phyloP scores from a whole-genome alignment of 169 alveolate species.

The Eimeria sp. region DNA sequence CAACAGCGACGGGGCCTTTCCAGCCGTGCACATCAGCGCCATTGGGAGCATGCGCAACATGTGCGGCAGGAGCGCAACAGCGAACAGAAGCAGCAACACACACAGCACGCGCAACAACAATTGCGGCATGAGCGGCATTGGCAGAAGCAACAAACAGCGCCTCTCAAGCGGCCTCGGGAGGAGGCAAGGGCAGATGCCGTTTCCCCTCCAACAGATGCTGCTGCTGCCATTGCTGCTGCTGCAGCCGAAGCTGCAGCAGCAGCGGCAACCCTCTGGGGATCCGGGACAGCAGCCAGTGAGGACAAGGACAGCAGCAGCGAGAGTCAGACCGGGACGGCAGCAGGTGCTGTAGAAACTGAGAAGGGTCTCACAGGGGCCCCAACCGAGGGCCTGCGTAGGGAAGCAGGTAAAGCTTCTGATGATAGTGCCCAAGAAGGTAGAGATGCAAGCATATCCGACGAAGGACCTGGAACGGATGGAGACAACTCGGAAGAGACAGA shows the following conservation, averaged over 20 bases:
- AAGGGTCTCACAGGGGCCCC: background rate
- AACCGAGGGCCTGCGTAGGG: background rate
- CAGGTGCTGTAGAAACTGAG: background rate
- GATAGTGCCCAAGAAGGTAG: background rate
- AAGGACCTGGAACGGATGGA: background rate
- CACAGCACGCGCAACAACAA: background rate
- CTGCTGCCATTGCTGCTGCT: slow-evolving; percentile 63
- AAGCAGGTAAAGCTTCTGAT: background rate
- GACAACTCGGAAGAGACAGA: background rate
- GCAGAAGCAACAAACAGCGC: background rate
- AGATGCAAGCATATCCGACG: background rate
- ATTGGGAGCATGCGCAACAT: background rate
- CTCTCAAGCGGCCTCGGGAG: slow-evolving; percentile 33
- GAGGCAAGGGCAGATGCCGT: background rate
- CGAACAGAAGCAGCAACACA: slow-evolving; percentile 2
- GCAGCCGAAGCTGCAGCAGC: slow-evolving; percentile 74
- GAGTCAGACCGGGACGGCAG: background rate
- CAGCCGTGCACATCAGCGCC: background rate
- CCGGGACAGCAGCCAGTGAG: background rate
- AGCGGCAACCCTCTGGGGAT: slow-evolving; percentile 42
- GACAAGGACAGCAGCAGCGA: slow-evolving; percentile 1
- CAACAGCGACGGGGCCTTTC: background rate
- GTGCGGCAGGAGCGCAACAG: background rate
- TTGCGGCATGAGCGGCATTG: background rate
- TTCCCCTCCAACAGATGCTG: slow-evolving; percentile 26